Base-by-base conservation (phyloP, 305 asterid species). In the Rubia peregrina region DNA sequence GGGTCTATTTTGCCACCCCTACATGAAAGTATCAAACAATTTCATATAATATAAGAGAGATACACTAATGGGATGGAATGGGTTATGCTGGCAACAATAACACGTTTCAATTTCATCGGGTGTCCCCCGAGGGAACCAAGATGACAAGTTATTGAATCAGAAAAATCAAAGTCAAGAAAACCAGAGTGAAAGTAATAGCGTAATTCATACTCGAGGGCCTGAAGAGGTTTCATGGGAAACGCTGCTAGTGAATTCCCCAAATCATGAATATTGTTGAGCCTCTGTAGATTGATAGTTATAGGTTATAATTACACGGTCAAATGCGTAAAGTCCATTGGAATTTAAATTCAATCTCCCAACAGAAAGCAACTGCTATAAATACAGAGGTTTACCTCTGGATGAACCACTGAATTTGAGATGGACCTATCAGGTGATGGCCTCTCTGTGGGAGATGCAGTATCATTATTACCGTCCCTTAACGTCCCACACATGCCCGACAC, bases 201-300 rank as follows among this genome's bases (percentile, higher is more conserved):
- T 26, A 64, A 73, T 36, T 38, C 81, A 73, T 87, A 92, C 98
- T 87, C 88, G 83, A 92, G 96, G 68, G 96, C 98, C 81, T 84
- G 90, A 68, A 92, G 88, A 78, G 98, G 98, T 85, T 92, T 88
- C 68, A 83, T 81, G 64, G 96, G 96, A 87, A 92, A 92, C 69
- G 88, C 87, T 85, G 88, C 87, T 73, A 92, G 85, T 21, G 98
- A 85, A 73, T 78, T 71, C 80, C 86, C 96, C 87, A 92, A 77
- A 74, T 82, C 90, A 73, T 83, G 88, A 77, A 79, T 79, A 71
- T 82, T 85, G 79, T 85, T 77, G 78, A 83, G 80, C 74, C 78
- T 91, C 96, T 89, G 84, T 36, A 73, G 61, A n/a, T 42, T 14
- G 63, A 67, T 40, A 44, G 86, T 9, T 60, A 64, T 48, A 44